A percentile compares a stretch with the other conserved stretches of the same genome.
These are phyloP conservation scores for Zoysia pacifica DNA, from an alignment of 176 grass and related monocot genomes.

Conservation along the genomic window DNA sequence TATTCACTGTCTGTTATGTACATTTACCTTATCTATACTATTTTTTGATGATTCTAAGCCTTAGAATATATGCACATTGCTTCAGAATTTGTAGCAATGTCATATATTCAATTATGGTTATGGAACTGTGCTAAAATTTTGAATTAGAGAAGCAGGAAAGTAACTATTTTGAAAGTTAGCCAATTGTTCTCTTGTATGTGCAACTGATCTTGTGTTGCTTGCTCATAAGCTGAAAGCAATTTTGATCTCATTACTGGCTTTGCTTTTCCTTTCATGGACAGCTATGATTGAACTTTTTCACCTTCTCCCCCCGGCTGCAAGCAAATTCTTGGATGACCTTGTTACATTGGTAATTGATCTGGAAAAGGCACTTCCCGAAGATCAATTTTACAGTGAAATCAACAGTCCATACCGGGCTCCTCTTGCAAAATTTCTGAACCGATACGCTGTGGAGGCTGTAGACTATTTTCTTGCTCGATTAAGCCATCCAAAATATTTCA, in stretches of 20 bases:
- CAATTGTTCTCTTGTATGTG: slow-evolving; percentile 4
- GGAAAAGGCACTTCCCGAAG: slow-evolving; percentile 83
- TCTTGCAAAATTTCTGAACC: slow-evolving; percentile 94
- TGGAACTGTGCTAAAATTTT: slow-evolving; percentile 1
- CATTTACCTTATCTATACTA: not conserved
- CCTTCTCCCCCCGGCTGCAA: slow-evolving; percentile 85
- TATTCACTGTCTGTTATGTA: not conserved
- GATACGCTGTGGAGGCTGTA: slow-evolving; percentile 78
- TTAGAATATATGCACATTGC: not conserved
- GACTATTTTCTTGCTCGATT: slow-evolving; percentile 97
- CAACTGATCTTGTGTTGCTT: not conserved
- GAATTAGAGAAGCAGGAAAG: slow-evolving; percentile 1
- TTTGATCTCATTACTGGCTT: slow-evolving; percentile 25
- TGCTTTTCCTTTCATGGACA: slow-evolving; percentile 50
- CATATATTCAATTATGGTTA: not conserved
- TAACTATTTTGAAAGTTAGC: not conserved
- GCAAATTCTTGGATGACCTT: slow-evolving; percentile 96
- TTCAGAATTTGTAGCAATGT: slow-evolving; percentile 11
- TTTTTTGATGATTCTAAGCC: not conserved
- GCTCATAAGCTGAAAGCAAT: slow-evolving; percentile 4
- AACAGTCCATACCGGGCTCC: slow-evolving; percentile 95
- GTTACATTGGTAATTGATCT: slow-evolving; percentile 94
- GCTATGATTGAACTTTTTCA: slow-evolving; percentile 99
- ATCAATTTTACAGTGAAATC: slow-evolving; percentile 99
- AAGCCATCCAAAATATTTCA: slow-evolving; percentile 87